phyloP scores from a whole-genome alignment of 2,329 filamentous ascomycete species.

The Aureobasidium zeae region DNA sequence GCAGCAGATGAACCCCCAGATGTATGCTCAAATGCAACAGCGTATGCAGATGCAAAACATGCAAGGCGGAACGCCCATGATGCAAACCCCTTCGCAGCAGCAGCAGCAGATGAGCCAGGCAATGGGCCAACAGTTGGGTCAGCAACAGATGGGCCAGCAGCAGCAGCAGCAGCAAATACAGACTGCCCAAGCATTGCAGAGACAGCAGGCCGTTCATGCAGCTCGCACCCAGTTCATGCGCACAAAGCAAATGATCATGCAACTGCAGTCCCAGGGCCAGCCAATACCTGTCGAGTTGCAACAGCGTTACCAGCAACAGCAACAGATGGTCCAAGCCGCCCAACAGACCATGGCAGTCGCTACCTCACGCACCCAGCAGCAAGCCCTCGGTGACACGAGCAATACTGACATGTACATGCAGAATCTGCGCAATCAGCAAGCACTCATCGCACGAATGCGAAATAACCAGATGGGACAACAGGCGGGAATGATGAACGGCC shows the following conservation, averaged over 20 bases:
- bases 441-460: constrained; percentile 20
- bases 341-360: constrained; percentile 15
- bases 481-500: constrained; percentile 17
- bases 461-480: constrained; percentile 19
- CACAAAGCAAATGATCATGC: constrained; percentile 10
- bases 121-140: constrained; percentile 22
- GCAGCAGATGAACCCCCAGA: constrained; percentile 18
- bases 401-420: constrained; percentile 30
- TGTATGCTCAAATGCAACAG: constrained; percentile 20
- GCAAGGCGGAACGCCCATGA: constrained; percentile 14
- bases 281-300: constrained; percentile 20
- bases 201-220: constrained; percentile 7
- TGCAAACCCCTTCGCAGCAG: constrained; percentile 17
- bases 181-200: neutral
- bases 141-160: constrained; percentile 24
- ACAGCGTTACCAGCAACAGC: constrained; percentile 23
- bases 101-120: constrained; percentile 21
- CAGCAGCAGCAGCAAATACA: constrained; percentile 18
- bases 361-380: constrained; percentile 14
- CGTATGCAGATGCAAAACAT: constrained; percentile 18
- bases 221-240: constrained; percentile 4
- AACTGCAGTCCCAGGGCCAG: constrained; percentile 17
- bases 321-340: constrained; percentile 21
- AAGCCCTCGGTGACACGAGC: constrained; percentile 21
- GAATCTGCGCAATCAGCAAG: constrained; percentile 25